A percentile compares a stretch with the other conserved stretches of the same genome.
These are phyloP conservation scores for Phialemoniopsis sp. DNA, from an alignment of 2,329 filamentous ascomycete species.

Conservation along the genomic window DNA sequence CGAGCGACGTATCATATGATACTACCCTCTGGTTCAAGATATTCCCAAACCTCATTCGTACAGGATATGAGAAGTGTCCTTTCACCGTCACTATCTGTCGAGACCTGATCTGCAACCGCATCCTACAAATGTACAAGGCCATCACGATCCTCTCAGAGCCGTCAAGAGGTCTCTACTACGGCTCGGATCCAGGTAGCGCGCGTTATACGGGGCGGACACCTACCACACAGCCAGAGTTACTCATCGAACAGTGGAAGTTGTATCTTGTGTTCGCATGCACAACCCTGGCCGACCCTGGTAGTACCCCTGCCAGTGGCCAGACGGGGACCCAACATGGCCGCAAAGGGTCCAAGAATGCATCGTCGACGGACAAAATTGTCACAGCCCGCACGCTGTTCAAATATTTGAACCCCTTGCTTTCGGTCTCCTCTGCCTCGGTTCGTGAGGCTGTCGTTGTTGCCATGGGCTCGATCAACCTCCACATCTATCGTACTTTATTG, in stretches of 20 bases:
- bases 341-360: slow-evolving; percentile 68
- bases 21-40: slow-evolving; percentile 96
- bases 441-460: slow-evolving; percentile 87
- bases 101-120: slow-evolving; percentile 87
- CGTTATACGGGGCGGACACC: slow-evolving; percentile 49
- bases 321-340: slow-evolving; percentile 70
- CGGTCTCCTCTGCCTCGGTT: slow-evolving; percentile 74
- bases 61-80: slow-evolving; percentile 86
- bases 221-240: slow-evolving; percentile 74
- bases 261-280: slow-evolving; percentile 97
- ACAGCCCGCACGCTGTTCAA: slow-evolving; percentile 88
- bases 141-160: slow-evolving; percentile 78
- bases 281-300: slow-evolving; percentile 80
- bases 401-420: slow-evolving; percentile 82
- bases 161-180: slow-evolving; percentile 59
- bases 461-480: slow-evolving; percentile 90
- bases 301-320: slow-evolving; percentile 49
- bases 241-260: slow-evolving; percentile 97
- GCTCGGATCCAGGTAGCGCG: slow-evolving; percentile 53
- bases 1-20: slow-evolving; percentile 92
- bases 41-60: slow-evolving; percentile 89
- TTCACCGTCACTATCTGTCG: slow-evolving; percentile 87
- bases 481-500: slow-evolving; percentile 85
- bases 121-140: slow-evolving; percentile 87
- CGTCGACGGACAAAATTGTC: slow-evolving; percentile 71